Conservation (phyloP, 2,329 filamentous ascomycete species). For the Orbilia ellipsospora region DNA sequence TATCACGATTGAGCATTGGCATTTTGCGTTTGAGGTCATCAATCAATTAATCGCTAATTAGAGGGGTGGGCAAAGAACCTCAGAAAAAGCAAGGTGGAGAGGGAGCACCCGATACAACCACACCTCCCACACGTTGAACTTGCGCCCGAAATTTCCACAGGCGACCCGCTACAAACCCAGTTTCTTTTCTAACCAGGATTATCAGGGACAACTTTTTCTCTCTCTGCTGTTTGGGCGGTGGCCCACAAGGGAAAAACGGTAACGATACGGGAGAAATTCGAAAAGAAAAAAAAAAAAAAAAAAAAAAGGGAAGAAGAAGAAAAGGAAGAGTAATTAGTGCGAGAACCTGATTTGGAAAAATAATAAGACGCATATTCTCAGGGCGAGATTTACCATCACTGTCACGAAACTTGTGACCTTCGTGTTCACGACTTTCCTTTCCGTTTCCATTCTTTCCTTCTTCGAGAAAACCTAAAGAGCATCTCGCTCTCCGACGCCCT, state of each 20-base stretch:
- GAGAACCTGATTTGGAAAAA: constrained; percentile 53
- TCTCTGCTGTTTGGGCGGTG: constrained; percentile 31
- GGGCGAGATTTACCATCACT: constrained; percentile 19
- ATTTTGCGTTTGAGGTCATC: too few species aligned
- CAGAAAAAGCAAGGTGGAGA: constrained; percentile 37
- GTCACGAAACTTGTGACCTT: constrained; percentile 32
- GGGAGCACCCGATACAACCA: constrained; percentile 10
- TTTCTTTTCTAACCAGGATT: constrained; percentile 54
- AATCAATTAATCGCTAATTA: background rate
- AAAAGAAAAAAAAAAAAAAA: constrained; percentile 9
- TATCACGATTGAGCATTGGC: background rate
- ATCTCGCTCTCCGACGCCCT: constrained; percentile 26
- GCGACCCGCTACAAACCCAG: constrained; percentile 52
- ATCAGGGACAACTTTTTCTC: constrained; percentile 54
- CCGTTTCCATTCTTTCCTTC: constrained; percentile 18
- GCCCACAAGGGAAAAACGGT: constrained; percentile 47
- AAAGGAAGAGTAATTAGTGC: constrained; percentile 24
- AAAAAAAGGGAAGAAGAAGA: too few species aligned
- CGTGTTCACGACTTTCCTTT: constrained; percentile 46
- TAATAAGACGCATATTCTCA: constrained; percentile 46
- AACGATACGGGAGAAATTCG: constrained; percentile 45
- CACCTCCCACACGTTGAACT: constrained; percentile 9
- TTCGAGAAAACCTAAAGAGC: constrained; percentile 27
- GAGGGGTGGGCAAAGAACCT: constrained; percentile 2
- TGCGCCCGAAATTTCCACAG: constrained; percentile 55